These are phyloP conservation scores for Trypanosoma cruzi DNA, from an alignment of 208 protist genomes.

Conservation along the genomic window DNA sequence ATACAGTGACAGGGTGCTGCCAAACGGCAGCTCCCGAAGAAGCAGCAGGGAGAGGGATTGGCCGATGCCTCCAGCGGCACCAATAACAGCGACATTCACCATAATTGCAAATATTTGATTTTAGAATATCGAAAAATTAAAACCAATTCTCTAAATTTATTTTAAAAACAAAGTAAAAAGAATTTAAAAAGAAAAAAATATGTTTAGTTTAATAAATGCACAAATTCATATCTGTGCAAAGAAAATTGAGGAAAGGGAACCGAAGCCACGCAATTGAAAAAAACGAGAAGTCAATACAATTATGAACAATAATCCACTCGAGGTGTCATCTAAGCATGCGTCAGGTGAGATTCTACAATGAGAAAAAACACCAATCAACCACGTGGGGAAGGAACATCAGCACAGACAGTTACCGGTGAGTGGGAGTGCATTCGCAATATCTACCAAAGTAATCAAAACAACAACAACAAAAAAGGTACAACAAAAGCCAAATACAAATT, in stretches of 20 bases:
- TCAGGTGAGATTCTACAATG: not conserved
- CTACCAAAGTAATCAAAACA: not conserved
- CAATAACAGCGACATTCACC: slow-evolving; percentile 89
- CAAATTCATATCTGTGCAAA: too few species aligned
- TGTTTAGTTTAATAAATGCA: too few species aligned
- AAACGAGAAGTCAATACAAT: not conserved
- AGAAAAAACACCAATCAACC: not conserved
- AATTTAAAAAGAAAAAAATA: too few species aligned
- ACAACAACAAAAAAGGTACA: not conserved
- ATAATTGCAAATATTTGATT: slow-evolving; percentile 34
- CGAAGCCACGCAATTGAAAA: not conserved
- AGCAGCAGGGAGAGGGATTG: slow-evolving; percentile 90
- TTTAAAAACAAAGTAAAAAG: not conserved
- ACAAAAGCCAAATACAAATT: not conserved
- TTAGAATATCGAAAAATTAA: not conserved
- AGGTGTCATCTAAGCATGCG: not conserved
- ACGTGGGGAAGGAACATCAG: not conserved
- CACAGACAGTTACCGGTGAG: not conserved
- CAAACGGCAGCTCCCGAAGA: slow-evolving; percentile 67
- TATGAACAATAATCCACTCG: slow-evolving; percentile 1
- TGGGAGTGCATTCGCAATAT: not conserved
- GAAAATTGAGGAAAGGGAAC: slow-evolving; percentile 6
- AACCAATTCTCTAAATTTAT: too few species aligned
- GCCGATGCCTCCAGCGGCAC: slow-evolving; percentile 89
- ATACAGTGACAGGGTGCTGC: slow-evolving; percentile 91